Percentiles rank a stretch among this genome's conserved stretches.
These are phyloP conservation scores for Alliaria petiolata DNA, from an alignment of 345 rosid genomes.

Conservation along the genomic window DNA sequence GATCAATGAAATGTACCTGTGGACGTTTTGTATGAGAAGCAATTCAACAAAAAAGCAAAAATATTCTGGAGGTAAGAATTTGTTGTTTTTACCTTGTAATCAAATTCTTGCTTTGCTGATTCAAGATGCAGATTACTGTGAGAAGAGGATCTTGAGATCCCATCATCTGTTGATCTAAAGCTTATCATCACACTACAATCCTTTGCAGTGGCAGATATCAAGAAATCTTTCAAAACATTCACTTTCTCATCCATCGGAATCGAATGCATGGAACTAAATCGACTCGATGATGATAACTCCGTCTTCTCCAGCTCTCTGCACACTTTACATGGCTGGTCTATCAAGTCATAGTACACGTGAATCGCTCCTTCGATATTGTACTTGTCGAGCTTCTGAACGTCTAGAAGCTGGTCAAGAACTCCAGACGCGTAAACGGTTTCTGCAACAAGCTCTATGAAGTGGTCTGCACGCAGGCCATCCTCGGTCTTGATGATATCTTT, in stretches of 20 bases:
- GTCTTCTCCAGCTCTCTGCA: constrained; percentile 52
- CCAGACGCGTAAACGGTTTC: constrained; percentile 53
- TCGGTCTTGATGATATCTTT: constrained; percentile 50
- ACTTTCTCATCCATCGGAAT: constrained; percentile 59
- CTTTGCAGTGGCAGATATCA: constrained; percentile 82
- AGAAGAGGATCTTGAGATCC: constrained; percentile 40
- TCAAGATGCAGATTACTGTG: constrained; percentile 42
- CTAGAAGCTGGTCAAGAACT: constrained; percentile 68
- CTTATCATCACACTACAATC: constrained; percentile 85
- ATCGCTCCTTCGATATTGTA: constrained; percentile 83
- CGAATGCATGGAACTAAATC: constrained; percentile 60
- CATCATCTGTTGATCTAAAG: constrained; percentile 53
- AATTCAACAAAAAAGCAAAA: background rate
- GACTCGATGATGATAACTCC: too few species aligned
- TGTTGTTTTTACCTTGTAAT: constrained; percentile 53
- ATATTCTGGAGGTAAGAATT: background rate
- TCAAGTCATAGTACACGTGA: constrained; percentile 74
- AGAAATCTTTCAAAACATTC: constrained; percentile 64
- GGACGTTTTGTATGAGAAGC: background rate
- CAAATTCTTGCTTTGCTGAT: constrained; percentile 68
- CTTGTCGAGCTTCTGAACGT: constrained; percentile 69
- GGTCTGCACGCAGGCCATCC: constrained; percentile 46
- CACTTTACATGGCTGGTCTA: constrained; percentile 57
- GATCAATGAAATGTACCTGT: constrained; percentile 77
- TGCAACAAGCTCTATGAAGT: constrained; percentile 69